Percentiles rank a stretch among this genome's conserved stretches.
Evolutionary conservation across 352 stramenopile genomes (phyloP).

Genomic region (Globisporangium abappressorium): DNA sequence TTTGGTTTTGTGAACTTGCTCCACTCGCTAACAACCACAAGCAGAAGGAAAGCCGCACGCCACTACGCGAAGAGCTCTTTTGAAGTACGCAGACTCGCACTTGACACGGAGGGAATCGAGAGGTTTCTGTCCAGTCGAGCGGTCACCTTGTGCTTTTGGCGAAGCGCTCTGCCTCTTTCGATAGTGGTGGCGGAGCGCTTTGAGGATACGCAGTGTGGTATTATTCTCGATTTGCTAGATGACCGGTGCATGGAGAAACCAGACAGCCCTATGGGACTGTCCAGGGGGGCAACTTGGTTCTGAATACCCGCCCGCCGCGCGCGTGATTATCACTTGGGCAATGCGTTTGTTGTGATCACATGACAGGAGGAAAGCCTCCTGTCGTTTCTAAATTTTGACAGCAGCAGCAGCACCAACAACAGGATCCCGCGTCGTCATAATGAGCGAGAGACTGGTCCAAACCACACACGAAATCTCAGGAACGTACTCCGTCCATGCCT

Average conservation of each 20-base stretch:
- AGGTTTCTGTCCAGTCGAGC: slow-evolving; percentile 1
- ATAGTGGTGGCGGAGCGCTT: background rate
- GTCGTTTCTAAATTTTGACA: background rate
- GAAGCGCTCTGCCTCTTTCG: background rate
- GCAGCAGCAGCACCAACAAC: background rate
- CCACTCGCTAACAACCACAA: no score
- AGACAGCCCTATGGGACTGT: background rate
- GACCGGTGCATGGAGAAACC: background rate
- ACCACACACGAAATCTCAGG: background rate
- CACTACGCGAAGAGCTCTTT: background rate
- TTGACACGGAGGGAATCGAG: background rate
- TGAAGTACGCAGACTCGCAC: background rate
- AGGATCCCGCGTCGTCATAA: background rate
- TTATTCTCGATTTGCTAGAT: background rate
- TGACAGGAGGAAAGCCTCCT: background rate
- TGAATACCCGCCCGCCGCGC: background rate
- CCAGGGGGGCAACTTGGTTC: background rate
- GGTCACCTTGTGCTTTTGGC: background rate
- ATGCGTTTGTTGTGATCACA: background rate
- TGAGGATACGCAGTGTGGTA: background rate
- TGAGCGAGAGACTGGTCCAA: background rate
- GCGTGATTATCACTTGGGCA: background rate
- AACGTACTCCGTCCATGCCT: no score
- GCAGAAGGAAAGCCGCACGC: background rate
- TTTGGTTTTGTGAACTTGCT: no score